Conservation (phyloP, 2,329 filamentous ascomycete species). For the Nannizzia gypsea region DNA sequence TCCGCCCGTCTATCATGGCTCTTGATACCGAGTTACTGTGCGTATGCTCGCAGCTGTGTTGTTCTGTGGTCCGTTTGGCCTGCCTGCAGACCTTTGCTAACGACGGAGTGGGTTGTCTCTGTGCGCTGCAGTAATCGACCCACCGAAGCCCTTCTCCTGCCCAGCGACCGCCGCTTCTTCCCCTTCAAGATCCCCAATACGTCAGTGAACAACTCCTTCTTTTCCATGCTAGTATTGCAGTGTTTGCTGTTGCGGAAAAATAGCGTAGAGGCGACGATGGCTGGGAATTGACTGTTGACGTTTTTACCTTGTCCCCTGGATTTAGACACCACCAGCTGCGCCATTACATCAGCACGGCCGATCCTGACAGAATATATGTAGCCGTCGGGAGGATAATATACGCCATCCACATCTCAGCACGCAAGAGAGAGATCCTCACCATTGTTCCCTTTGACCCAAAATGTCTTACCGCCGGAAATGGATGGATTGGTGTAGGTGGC, state of each 20-base stretch:
- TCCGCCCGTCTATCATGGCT: slow-evolving; percentile 26
- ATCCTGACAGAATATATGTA: slow-evolving; percentile 70
- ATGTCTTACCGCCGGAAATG: slow-evolving; percentile 74
- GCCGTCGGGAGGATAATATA: slow-evolving; percentile 66
- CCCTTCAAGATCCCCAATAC: slow-evolving; percentile 53
- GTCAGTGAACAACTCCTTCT: slow-evolving; percentile 36
- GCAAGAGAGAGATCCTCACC: slow-evolving; percentile 61
- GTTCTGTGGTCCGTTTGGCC: slow-evolving; percentile 7
- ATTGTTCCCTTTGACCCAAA: slow-evolving; percentile 60
- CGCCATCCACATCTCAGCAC: slow-evolving; percentile 55
- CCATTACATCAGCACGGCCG: slow-evolving; percentile 73
- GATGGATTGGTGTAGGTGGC: slow-evolving; percentile 84
- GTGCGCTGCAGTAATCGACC: slow-evolving; percentile 50
- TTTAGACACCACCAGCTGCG: slow-evolving; percentile 48
- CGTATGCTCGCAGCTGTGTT: slow-evolving; percentile 14
- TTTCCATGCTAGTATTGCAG: not conserved
- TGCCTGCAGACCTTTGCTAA: not conserved
- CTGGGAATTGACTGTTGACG: too few relatives aligned
- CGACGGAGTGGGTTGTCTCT: slow-evolving; percentile 15
- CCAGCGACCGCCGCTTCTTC: slow-evolving; percentile 53
- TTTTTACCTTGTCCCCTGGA: not conserved
- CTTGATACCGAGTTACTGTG: slow-evolving; percentile 31
- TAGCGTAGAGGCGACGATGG: too few relatives aligned
- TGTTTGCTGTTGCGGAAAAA: not conserved
- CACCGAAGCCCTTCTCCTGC: slow-evolving; percentile 53